Evolutionary conservation across 1,284 basidiomycete genomes (phyloP).

Genomic region (Coniophora puteana): DNA sequence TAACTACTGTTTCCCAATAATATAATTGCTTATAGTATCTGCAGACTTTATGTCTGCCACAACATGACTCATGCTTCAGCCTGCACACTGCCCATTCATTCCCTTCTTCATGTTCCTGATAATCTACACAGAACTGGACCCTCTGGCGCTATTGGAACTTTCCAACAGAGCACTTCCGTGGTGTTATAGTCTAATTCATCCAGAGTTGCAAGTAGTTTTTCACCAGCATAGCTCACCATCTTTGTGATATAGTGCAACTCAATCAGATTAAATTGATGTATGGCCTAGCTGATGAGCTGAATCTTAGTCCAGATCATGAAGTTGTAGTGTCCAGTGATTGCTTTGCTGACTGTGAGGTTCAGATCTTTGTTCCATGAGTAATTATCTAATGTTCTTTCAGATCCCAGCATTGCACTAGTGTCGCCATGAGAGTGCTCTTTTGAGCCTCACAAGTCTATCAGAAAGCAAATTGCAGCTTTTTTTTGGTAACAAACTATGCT

Average conservation of each 20-base stretch:
- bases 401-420: no score
- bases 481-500: no score
- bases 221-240: conserved; percentile 8
- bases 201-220: conserved; percentile 7
- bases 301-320: no score
- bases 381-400: no score
- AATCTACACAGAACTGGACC: conserved; percentile 31
- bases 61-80: conserved; percentile 19
- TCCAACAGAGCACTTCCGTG: conserved; percentile 35
- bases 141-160: conserved; percentile 37
- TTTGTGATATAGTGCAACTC: conserved; percentile 7
- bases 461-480: no score
- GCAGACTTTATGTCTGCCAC: conserved; percentile 34
- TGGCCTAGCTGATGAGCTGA: conserved; percentile 10
- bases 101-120: conserved; percentile 31
- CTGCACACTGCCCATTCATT: conserved; percentile 34
- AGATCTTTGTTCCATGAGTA: no score
- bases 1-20: conserved; percentile 1
- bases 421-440: no score
- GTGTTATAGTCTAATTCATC: conserved; percentile 16
- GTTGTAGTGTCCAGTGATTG: no score
- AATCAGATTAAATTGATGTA: conserved; percentile 6
- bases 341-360: no score
- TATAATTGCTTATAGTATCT: neutral
- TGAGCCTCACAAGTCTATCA: no score